These are phyloP conservation scores for Nymphaea colorata DNA, from an alignment of 164 flowering plant species.

Conservation along the genomic window DNA sequence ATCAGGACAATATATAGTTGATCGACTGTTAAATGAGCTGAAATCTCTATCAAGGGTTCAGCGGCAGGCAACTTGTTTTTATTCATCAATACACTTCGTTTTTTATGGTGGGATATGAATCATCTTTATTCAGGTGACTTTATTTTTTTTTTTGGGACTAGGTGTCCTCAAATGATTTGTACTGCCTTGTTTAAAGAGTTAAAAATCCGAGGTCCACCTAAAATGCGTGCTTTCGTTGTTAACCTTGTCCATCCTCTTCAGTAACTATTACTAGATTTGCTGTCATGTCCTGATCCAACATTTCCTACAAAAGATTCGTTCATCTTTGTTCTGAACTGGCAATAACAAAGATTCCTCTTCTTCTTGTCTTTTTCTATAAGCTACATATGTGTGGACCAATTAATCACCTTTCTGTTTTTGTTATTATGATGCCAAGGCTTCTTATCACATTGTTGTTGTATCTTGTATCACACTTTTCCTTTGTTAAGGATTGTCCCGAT, in stretches of 20 bases:
- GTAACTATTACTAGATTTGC: slow-evolving; percentile 62
- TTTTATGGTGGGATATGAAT: background rate
- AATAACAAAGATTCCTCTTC: slow-evolving; percentile 47
- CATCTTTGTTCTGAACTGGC: slow-evolving; percentile 90
- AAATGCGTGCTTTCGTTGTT: slow-evolving; percentile 14
- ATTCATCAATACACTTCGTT: background rate
- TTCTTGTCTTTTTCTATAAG: no score
- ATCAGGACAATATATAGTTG: slow-evolving; percentile 40
- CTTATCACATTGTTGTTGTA: no score
- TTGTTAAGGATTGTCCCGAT: no score
- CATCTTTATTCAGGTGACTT: background rate
- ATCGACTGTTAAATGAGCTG: slow-evolving; percentile 63
- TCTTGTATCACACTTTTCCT: no score
- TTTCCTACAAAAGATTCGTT: slow-evolving; percentile 75
- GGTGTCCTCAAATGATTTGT: slow-evolving; percentile 84
- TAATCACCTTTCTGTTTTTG: no score
- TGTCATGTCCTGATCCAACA: slow-evolving; percentile 75
- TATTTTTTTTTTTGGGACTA: slow-evolving; percentile 8
- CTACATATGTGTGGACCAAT: no score
- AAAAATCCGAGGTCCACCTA: slow-evolving; percentile 15
- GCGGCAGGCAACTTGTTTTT: slow-evolving; percentile 53
- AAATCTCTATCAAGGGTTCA: slow-evolving; percentile 83
- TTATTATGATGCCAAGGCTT: no score
- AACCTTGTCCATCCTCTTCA: slow-evolving; percentile 28
- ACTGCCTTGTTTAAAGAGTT: slow-evolving; percentile 88